Conservation (phyloP, 2,329 filamentous ascomycete genomes). For the Trichoderma asperellum region DNA sequence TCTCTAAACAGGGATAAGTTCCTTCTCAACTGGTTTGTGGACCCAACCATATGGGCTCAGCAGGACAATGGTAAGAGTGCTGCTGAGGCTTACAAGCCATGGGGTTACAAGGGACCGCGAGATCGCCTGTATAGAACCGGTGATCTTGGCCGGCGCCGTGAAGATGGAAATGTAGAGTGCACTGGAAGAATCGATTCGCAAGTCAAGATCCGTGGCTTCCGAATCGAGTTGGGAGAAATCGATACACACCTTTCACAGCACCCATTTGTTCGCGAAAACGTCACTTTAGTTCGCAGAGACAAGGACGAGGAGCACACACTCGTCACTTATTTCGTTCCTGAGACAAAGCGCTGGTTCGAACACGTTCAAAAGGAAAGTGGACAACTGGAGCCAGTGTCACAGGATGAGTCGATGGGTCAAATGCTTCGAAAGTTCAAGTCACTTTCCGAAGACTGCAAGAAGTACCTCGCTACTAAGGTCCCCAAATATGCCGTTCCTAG, state of each 20-base stretch:
- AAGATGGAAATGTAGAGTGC: not conserved
- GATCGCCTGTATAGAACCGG: not conserved
- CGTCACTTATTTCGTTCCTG: not conserved
- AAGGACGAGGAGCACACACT: not conserved
- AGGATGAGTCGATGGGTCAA: not conserved
- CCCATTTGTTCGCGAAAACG: not conserved
- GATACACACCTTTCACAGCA: not conserved
- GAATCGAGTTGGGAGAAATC: not conserved
- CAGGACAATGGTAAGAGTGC: no score
- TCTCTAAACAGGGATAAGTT: slow-evolving; percentile 71
- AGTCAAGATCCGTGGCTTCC: not conserved
- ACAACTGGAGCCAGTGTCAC: not conserved
- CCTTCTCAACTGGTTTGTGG: slow-evolving; percentile 82
- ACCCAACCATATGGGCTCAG: slow-evolving; percentile 64
- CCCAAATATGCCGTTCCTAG: not conserved
- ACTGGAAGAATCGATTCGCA: not conserved
- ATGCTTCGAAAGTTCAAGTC: not conserved
- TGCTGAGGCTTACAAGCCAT: no score
- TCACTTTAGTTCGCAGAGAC: not conserved
- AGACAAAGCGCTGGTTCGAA: not conserved
- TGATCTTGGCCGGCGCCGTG: not conserved
- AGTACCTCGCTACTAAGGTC: not conserved
- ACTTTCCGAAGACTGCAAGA: not conserved
- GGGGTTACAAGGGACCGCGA: not conserved
- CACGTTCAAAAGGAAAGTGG: not conserved